Conservation (phyloP, 1,139 yeast species). For the Lizanozyma gosingica region DNA sequence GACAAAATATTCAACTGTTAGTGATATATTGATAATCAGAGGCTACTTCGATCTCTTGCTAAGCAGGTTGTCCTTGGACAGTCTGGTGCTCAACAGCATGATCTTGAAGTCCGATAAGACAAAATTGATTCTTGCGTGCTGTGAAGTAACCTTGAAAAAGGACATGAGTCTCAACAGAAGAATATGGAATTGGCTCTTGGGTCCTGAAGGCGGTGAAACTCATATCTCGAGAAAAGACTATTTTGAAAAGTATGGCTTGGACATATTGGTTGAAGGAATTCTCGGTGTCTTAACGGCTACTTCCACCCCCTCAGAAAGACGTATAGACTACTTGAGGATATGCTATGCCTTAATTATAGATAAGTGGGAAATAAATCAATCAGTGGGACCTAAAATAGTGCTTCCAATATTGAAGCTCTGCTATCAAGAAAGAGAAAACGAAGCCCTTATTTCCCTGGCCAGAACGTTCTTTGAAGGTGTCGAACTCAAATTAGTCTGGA, state of each 20-base stretch:
- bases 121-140: constrained; percentile 52
- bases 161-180: constrained; percentile 94
- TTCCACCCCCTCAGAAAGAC: constrained; percentile 11
- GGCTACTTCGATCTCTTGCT: constrained; percentile 81
- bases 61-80: constrained; percentile 55
- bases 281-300: constrained; percentile 34
- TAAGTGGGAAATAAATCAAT: constrained; percentile 85
- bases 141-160: constrained; percentile 60
- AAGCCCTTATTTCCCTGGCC: constrained; percentile 37
- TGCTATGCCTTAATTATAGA: constrained; percentile 53
- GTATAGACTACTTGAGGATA: constrained; percentile 11
- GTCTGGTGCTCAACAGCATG: constrained; percentile 43
- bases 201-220: constrained; percentile 41
- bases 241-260: constrained; percentile 49
- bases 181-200: constrained; percentile 86
- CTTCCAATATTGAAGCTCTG: constrained; percentile 41
- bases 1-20: constrained; percentile 25
- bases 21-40: constrained; percentile 66
- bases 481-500: constrained; percentile 24
- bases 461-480: constrained; percentile 74
- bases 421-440: constrained; percentile 8
- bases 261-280: constrained; percentile 44
- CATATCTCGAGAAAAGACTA: constrained; percentile 36
- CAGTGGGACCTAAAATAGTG: constrained; percentile 61
- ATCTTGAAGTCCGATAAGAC: constrained; percentile 47